phyloP scores from a whole-genome alignment of 2,329 filamentous ascomycete genomes.

The Diaporthe eres region DNA sequence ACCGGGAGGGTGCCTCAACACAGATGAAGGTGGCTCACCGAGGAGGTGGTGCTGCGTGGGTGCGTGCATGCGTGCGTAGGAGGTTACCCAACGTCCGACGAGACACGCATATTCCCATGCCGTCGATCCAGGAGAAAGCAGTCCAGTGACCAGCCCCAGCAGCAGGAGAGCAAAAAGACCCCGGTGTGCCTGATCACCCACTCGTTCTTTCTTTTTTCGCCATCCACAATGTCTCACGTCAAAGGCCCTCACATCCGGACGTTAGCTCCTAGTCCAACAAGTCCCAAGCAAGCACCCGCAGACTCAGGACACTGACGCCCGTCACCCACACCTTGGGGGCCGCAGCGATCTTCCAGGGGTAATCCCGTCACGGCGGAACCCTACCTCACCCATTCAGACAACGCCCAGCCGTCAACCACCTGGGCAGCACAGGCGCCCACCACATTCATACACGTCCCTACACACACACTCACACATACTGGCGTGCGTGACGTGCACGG shows the following conservation, averaged over 20 bases:
- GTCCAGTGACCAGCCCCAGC: constrained; percentile 5
- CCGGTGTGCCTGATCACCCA: neutral
- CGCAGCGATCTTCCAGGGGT: neutral
- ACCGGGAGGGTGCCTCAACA: neutral
- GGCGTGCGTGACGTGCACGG: neutral
- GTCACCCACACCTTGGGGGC: neutral
- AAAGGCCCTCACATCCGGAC: neutral
- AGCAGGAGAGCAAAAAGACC: neutral
- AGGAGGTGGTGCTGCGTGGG: neutral
- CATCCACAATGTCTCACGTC: neutral
- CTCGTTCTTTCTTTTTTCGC: neutral
- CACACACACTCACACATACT: neutral
- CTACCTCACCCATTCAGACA: neutral
- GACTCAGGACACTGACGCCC: neutral
- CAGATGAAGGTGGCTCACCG: neutral
- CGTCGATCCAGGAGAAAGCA: neutral
- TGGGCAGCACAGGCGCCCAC: neutral
- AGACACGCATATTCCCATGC: neutral
- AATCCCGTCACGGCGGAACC: constrained; percentile 11
- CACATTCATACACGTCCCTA: neutral
- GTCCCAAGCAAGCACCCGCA: neutral
- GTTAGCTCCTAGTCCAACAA: neutral
- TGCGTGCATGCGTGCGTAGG: neutral
- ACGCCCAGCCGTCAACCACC: neutral
- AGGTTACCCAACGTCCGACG: neutral